Base-by-base conservation (phyloP, 441 rosid genomes). In the Croton setiger region DNA sequence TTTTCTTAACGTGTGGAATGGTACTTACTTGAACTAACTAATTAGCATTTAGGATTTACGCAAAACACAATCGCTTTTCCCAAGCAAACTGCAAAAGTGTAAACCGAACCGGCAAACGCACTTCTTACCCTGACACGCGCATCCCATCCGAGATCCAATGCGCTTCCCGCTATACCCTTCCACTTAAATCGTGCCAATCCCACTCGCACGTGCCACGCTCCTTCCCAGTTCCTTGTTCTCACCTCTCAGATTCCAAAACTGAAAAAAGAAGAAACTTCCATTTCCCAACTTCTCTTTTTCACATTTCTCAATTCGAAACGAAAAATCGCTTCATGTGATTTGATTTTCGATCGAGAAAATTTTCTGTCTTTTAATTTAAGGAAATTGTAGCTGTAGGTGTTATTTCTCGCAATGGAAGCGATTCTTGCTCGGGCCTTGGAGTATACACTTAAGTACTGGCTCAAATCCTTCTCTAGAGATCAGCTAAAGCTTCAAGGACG, bases 391-490 rank as follows among this genome's bases (percentile, higher is more conserved):
- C 7, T 48, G 20, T 48, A 48, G 52, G n/a, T 51, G 55, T 17
- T 51, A 51, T 51, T 10, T 3, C 51, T 54, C 1, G 61, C 71
- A 76, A 95, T 95, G 99, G 99, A 95, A 95, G 86, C 98, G 74
- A 88, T 92, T 71, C 74, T 95, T 57, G 98, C 97, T 3, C 88
- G 90, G 11, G 98, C 99, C 14, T 82, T 95, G 78, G 98, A 95
- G 90, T 95, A 95, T 82, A 95, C 98, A 36, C 93, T 95, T 67
- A 95, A 92, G 92, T 92, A 95, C 86, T 95, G 98, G 99, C 98
- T 95, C 79, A 95, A 95, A 67, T 95, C 99, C 33, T 95, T 95
- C 83, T 85, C 99, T 72, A 82, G 98, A 77, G 97, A 95, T 75
- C 99, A 95, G 80, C 87, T 95, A 76, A 89, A 89, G 88, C 84